phyloP scores from a whole-genome alignment of 2,329 filamentous ascomycete genomes.

The Chaetomium strumarium region DNA sequence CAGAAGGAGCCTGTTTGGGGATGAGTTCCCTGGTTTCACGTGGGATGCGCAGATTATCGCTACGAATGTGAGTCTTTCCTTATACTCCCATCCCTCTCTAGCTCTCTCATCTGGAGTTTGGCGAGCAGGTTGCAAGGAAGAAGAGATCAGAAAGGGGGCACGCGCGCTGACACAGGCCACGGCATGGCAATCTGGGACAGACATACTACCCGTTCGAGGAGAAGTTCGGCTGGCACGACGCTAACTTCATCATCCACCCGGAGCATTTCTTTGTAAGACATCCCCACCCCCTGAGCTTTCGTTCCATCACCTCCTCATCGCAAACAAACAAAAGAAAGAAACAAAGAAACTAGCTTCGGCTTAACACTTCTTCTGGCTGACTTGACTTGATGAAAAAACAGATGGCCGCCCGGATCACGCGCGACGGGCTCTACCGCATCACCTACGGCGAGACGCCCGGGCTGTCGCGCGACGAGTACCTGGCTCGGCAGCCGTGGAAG shows the following conservation, averaged over 20 bases:
- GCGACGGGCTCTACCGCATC: conserved; percentile 56
- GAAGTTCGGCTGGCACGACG: conserved; percentile 48
- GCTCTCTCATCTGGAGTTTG: too few species aligned
- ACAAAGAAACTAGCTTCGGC: background rate
- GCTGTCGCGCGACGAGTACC: conserved; percentile 48
- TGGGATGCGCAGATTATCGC: conserved; percentile 56
- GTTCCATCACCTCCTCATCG: too few species aligned
- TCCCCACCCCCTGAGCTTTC: too few species aligned
- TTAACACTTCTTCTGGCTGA: too few species aligned
- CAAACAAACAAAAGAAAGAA: too few species aligned
- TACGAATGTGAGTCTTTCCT: conserved; percentile 45
- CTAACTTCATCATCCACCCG: conserved; percentile 57
- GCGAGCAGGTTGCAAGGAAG: background rate
- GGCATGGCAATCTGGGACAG: too few species aligned
- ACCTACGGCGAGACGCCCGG: conserved; percentile 55
- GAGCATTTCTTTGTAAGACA: conserved; percentile 46
- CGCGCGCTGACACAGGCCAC: too few species aligned
- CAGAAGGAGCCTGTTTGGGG: conserved; percentile 45
- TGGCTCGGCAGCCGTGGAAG: conserved; percentile 47
- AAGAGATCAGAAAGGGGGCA: background rate
- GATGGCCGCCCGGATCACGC: conserved; percentile 56
- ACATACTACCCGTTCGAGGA: conserved; percentile 54
- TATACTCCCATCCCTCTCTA: background rate
- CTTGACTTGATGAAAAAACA: too few species aligned
- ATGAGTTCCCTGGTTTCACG: conserved; percentile 54